phyloP scores from a whole-genome alignment of 139 green algal genomes.

The Prasinococcaceae sp. region DNA sequence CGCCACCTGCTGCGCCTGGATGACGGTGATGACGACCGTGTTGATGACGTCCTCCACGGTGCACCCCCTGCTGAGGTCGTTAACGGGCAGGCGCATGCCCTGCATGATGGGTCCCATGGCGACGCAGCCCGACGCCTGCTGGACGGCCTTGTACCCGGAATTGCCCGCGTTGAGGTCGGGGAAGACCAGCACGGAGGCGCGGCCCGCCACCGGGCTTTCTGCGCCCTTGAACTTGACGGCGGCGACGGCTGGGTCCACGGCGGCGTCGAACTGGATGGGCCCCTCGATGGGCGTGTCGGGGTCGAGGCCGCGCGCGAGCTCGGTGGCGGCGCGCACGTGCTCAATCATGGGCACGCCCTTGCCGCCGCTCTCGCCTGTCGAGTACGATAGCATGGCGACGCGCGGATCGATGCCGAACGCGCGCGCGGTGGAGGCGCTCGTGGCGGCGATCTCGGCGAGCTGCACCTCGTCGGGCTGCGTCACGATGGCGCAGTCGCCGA shows the following conservation, averaged over 20 bases:
- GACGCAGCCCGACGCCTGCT: conserved; percentile 45
- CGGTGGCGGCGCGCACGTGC: too few relatives aligned
- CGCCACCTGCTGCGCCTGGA: too few relatives aligned
- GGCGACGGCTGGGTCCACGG: conserved; percentile 45
- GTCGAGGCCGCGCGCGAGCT: too few relatives aligned
- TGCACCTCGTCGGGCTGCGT: conserved; percentile 52
- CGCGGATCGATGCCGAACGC: conserved; percentile 72
- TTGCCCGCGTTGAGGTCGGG: conserved; percentile 77
- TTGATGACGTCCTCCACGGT: conserved; percentile 82
- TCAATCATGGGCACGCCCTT: not conserved
- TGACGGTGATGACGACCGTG: conserved; percentile 60
- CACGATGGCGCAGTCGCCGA: conserved; percentile 82
- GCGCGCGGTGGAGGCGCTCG: conserved; percentile 55
- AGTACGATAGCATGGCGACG: conserved; percentile 83
- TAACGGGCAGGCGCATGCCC: conserved; percentile 73
- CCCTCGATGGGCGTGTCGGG: conserved; percentile 4
- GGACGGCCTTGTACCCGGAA: conserved; percentile 34
- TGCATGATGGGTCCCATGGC: conserved; percentile 79
- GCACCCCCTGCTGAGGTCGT: conserved; percentile 77
- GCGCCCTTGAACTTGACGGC: conserved; percentile 50
- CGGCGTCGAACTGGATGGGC: conserved; percentile 71
- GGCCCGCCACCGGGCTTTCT: conserved; percentile 47
- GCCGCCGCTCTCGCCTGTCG: conserved; percentile 33
- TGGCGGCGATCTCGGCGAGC: conserved; percentile 60
- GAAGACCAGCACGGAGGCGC: conserved; percentile 74